Evolutionary conservation across 768 basidiomycete species (phyloP).

Genomic region (Chlorophyllum brunneum): DNA sequence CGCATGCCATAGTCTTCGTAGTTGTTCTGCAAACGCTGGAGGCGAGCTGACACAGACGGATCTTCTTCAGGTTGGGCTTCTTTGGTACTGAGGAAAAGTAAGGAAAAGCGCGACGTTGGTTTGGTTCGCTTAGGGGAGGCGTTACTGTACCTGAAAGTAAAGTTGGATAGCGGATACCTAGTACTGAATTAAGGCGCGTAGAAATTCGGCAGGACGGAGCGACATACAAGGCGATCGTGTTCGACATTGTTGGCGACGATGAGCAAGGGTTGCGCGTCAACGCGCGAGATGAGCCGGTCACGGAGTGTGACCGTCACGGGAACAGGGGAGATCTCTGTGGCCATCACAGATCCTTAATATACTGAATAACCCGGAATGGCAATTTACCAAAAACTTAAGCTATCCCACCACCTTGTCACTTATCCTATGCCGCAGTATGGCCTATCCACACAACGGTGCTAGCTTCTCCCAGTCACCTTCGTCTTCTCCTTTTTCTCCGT

Average conservation of each 20-base stretch:
- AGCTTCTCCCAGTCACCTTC: background rate
- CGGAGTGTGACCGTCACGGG: background rate
- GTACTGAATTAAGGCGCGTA: background rate
- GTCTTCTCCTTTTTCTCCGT: constrained; percentile 5
- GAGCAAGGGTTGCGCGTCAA: constrained; percentile 37
- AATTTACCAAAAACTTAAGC: background rate
- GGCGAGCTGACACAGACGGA: constrained; percentile 89
- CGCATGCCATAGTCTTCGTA: constrained; percentile 98
- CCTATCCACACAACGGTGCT: no score
- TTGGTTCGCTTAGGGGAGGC: no score
- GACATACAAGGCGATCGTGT: constrained; percentile 49
- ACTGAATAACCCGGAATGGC: constrained; percentile 1
- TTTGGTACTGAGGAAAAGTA: constrained; percentile 62
- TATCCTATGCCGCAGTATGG: no score
- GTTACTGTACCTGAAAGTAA: constrained; percentile 72
- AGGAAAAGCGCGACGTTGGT: background rate
- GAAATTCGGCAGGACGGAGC: background rate
- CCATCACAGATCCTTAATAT: no score
- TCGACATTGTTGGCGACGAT: constrained; percentile 34
- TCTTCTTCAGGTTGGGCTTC: constrained; percentile 98
- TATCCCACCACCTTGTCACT: no score
- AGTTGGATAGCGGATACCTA: constrained; percentile 86
- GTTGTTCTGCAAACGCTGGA: constrained; percentile 92
- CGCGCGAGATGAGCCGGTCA: constrained; percentile 7
- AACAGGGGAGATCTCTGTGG: background rate